phyloP scores from a whole-genome alignment of 345 rosid species.

The Acer yangbiense region DNA sequence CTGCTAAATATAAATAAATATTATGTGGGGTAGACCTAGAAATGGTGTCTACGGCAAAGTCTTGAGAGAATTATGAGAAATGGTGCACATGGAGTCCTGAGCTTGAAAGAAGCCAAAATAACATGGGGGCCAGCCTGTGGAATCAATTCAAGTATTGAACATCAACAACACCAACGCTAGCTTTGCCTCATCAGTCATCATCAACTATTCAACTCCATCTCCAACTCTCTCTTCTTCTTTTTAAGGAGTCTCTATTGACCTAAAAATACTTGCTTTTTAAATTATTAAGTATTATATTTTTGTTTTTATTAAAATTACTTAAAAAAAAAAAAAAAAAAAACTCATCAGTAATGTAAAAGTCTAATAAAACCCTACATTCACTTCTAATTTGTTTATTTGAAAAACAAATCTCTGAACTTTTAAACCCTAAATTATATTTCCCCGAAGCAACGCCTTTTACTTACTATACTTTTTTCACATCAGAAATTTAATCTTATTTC shows the following conservation, averaged over 20 bases:
- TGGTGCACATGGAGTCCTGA: constrained; percentile 27
- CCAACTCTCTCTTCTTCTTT: background rate
- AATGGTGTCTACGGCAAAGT: background rate
- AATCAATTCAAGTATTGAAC: background rate
- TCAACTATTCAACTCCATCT: background rate
- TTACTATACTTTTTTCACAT: no score
- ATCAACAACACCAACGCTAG: background rate
- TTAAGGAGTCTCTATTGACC: background rate
- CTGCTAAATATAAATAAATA: background rate
- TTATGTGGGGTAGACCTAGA: background rate
- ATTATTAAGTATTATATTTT: no score
- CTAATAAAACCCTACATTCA: no score
- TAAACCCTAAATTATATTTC: no score
- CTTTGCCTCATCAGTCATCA: background rate
- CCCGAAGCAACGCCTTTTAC: no score
- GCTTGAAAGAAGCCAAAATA: constrained; percentile 23
- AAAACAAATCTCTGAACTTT: no score
- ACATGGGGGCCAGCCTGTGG: constrained; percentile 40
- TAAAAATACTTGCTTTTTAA: no score
- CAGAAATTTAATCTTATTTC: no score
- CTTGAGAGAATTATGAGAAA: background rate
- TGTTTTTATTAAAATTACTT: no score
- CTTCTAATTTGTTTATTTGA: no score
- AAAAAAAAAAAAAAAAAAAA: no score
- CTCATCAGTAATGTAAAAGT: no score